Evolutionary conservation across 176 grass and related monocot genomes (phyloP), one percentile per base, ranked within the genome.

Genomic region (Ensete ventricosum): DNA sequence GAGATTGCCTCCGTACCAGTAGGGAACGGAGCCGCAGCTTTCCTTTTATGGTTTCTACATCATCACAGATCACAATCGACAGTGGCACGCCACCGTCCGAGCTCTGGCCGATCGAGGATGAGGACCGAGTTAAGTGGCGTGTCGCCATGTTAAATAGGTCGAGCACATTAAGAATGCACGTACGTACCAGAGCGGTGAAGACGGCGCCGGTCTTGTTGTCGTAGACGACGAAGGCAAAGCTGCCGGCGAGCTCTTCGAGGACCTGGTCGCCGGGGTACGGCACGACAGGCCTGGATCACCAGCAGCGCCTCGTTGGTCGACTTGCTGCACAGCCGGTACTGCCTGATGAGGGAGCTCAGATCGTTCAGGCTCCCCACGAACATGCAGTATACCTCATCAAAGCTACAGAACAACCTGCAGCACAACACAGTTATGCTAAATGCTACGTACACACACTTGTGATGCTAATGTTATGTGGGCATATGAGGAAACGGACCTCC

Each of bases 231-330:
- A 98, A 98, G 73, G 90, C 90, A 57, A 93, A 98, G 26, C 88
- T 83, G 8, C 94, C 94, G 0, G 75, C 73, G 9, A 98, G 80
- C 82, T 98, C 94, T 88, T 98, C 93, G 57, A 98, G 71, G 43
- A 93, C 94, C 85, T 98, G 90, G 85, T 98, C 94, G 21, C 88
- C 94, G 0, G 94, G 94, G 84, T 97, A 93, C 0, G 94, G n/a
- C n/a, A n/a, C n/a, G n/a, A 88, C 93, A 98, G 9, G 86, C 88
- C 75, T 98, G 88, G 80, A 93, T 93, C 9, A 98, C 85, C 1
- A 93, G 71, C 14, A 91, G 53, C 6, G 90, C 88, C 81, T 93
- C 94, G 84, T 93, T 87, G 53, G 90, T 83, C 51, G 88, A 81
- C 24, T 76, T 83, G 26, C 73, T 1, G 80, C 81, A 77, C 13